A percentile compares a stretch with the other conserved stretches of the same genome.
Conservation (phyloP, 139 green algal genomes). For the Dunaliella primolecta region DNA sequence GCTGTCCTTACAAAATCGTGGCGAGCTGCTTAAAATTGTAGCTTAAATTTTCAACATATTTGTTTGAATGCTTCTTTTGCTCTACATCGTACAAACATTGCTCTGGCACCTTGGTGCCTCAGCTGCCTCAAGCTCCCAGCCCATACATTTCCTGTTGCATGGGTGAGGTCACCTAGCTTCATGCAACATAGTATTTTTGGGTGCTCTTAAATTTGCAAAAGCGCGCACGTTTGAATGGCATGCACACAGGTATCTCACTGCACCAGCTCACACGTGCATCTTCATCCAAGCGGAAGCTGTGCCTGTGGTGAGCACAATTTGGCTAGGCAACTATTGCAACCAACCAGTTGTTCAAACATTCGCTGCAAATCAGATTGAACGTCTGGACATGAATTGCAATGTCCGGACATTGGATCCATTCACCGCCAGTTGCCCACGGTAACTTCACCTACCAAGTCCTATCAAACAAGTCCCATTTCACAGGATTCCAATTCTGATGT, state of each 20-base stretch:
- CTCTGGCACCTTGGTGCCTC: too few species aligned
- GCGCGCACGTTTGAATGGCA: neutral
- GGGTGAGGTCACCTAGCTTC: too few species aligned
- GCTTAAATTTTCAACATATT: neutral
- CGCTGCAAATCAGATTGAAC: too few species aligned
- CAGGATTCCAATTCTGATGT: neutral
- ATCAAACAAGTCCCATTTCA: too few species aligned
- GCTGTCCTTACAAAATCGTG: too few species aligned
- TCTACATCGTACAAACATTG: too few species aligned
- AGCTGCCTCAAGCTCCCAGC: neutral
- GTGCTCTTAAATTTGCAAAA: neutral
- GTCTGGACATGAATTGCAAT: neutral
- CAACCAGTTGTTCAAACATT: too few species aligned
- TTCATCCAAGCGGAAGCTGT: neutral
- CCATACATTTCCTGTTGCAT: neutral
- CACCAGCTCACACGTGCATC: neutral
- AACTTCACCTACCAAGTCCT: neutral
- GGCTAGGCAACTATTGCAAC: too few species aligned
- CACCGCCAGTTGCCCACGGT: neutral
- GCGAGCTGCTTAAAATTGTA: too few species aligned
- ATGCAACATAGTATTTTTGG: neutral
- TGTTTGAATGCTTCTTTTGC: neutral
- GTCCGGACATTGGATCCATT: neutral
- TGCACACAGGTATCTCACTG: neutral
- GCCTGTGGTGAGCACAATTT: neutral